These are phyloP conservation scores for Thelonectria rubi DNA, from an alignment of 2,329 filamentous ascomycete species.

Conservation along the genomic window DNA sequence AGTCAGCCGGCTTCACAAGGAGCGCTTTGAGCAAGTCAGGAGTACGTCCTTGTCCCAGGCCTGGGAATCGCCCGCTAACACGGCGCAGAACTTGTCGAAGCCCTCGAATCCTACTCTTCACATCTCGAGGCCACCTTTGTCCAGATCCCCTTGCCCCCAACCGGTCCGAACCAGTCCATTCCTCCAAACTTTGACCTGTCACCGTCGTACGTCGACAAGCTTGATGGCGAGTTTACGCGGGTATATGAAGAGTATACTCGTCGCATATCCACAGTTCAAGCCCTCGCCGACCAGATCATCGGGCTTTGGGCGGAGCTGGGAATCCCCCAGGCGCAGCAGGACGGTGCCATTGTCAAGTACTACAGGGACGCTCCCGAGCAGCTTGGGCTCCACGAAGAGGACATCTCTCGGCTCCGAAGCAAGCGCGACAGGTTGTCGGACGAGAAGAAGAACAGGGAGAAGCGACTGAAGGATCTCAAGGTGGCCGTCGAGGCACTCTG, in stretches of 20 bases:
- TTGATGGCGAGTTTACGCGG: conserved; percentile 90
- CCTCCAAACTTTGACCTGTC: conserved; percentile 93
- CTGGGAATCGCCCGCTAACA: conserved; percentile 21
- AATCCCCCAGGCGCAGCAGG: conserved; percentile 91
- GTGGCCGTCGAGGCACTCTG: conserved; percentile 84
- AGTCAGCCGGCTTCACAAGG: conserved; percentile 83
- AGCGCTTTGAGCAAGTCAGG: conserved; percentile 94
- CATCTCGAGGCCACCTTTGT: conserved; percentile 93
- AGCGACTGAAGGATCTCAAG: conserved; percentile 78
- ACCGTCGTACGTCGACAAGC: conserved; percentile 81
- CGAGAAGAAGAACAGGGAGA: conserved; percentile 88
- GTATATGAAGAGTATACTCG: conserved; percentile 97
- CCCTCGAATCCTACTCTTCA: conserved; percentile 94
- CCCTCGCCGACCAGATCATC: conserved; percentile 84
- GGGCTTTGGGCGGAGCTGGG: conserved; percentile 96
- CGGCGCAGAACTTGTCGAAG: conserved; percentile 82
- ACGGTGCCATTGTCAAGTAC: conserved; percentile 84
- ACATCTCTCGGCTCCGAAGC: conserved; percentile 74
- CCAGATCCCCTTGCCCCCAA: conserved; percentile 84
- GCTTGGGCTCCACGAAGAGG: conserved; percentile 88
- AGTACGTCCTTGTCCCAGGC: conserved; percentile 63
- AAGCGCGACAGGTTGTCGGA: conserved; percentile 85
- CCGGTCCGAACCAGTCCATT: conserved; percentile 76
- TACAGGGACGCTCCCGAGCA: conserved; percentile 93
- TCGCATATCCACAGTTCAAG: conserved; percentile 78